Evolutionary conservation across 2,329 filamentous ascomycete species (phyloP), one percentile per base, ranked within the genome.

Genomic region (Pseudocercospora crystallina): DNA sequence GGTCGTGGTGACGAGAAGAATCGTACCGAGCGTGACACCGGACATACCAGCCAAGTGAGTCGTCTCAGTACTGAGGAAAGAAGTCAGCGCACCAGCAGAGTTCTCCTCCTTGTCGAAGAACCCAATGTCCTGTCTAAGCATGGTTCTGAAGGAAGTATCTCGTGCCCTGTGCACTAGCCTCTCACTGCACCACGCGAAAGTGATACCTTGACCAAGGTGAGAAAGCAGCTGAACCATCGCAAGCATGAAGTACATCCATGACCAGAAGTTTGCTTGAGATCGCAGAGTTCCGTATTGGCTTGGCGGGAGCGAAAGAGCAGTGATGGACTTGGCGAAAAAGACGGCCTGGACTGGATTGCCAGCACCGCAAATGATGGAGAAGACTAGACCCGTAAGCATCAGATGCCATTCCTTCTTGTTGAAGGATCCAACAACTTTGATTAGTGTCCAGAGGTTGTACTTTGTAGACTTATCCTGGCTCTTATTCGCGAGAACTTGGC

Each of bases 21-120:
- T 80, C 8, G 92, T 95, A 50, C 91, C 91, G 1, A 97, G 80
- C 0, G 90, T 96, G 26, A 85, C 84, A 40, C 92, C 94, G 59
- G 89, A 91, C 40, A 97, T 82, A 11, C 94, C 91, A 12, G 90
- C 87, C 29, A 96, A 79, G 64, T 95, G 86, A 0, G 90, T 96
- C 0, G 91, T 91, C 71, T 96, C 88, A 0, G 89, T 95, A 2
- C 89, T 91, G 10, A 96, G 76, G 72, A 95, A 94, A 0, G 87
- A 89, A 0, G 90, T 96, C 61, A 99, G 75, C 1, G 90, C 87
- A 58, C 94, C 94, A 5, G 90, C 85, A 5, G 87, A 90, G 68
- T 97, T 95, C 69, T 94, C 87, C 57, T 95, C 89, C 38, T 79
- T 80, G 69, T 97, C 94, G 62, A 96, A 99, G 70, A 91, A 97